A percentile compares a stretch with the other conserved stretches of the same genome.
These are phyloP conservation scores for Leptomonas seymouri DNA, from an alignment of 208 protist species.

Conservation along the genomic window DNA sequence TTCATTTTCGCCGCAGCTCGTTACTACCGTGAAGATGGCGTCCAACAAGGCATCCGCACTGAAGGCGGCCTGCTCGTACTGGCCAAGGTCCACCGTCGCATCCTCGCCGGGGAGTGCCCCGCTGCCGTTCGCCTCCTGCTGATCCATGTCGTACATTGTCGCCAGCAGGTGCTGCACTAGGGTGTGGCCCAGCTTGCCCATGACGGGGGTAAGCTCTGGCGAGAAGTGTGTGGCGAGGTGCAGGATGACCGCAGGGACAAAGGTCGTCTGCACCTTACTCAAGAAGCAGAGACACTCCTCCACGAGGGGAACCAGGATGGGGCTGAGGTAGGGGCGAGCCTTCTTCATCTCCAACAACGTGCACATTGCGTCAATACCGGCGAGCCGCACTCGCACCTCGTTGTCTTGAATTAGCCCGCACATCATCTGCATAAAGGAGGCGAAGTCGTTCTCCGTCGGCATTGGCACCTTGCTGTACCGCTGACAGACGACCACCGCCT, in stretches of 20 bases:
- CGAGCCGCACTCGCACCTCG: slow-evolving; percentile 78
- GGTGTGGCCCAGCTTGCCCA: slow-evolving; percentile 71
- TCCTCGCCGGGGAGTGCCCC: slow-evolving; percentile 11
- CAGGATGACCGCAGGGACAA: slow-evolving; percentile 80
- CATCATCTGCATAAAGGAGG: slow-evolving; percentile 79
- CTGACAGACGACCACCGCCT: slow-evolving; percentile 81
- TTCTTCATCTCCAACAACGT: slow-evolving; percentile 84
- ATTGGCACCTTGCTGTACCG: slow-evolving; percentile 88
- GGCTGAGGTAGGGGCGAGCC: slow-evolving; percentile 62
- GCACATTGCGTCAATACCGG: slow-evolving; percentile 85
- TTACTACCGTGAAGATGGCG: slow-evolving; percentile 77
- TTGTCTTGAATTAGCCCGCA: slow-evolving; percentile 62
- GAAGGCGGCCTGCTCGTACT: slow-evolving; percentile 67
- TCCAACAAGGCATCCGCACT: slow-evolving; percentile 75
- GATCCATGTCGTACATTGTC: slow-evolving; percentile 73
- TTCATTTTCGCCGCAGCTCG: slow-evolving; percentile 53
- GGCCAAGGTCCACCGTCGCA: slow-evolving; percentile 15
- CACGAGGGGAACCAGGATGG: slow-evolving; percentile 75
- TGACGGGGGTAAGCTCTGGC: slow-evolving; percentile 73
- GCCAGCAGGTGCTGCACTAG: slow-evolving; percentile 84
- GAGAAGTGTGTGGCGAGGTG: slow-evolving; percentile 88
- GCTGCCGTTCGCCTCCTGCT: slow-evolving; percentile 36
- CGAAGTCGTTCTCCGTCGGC: slow-evolving; percentile 67
- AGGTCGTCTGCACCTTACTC: slow-evolving; percentile 83
- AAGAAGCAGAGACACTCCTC: slow-evolving; percentile 87